Base-by-base conservation (phyloP, 1,139 yeast species). In the Candida labiduridarum region DNA sequence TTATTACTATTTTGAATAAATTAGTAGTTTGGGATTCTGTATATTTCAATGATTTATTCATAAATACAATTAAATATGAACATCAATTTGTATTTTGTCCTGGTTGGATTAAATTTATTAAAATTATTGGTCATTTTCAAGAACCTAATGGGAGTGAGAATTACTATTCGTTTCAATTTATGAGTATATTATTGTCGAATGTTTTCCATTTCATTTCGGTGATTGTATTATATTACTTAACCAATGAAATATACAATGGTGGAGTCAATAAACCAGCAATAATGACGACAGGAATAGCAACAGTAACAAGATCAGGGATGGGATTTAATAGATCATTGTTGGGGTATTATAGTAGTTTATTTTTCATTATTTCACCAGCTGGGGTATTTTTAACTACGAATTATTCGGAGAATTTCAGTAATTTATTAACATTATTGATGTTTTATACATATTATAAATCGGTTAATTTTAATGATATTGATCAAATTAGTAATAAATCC, bases 81-180 rank as follows among this genome's bases (percentile, higher is more conserved):
- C 97, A 94, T 65, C 96, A 90, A 68, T 88, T 83, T 78, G 97
- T 96, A 8, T 94, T 90, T 65, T 85, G 96, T 39, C 87, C 89
- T 6, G 66, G 83, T 3, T 91, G 97, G 96, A 78, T 87, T 72
- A 62, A 79, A 42, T 51, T 83, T 2, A 67, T 89, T 19, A 65
- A 69, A 44, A 51, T 44, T 33, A 64, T 66, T 1, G 38, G 38
- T 31, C 14, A 31, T 10, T 16, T 11, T 18, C 41, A 57, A 2
- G 61, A 58, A 7, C 44, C 56, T 48, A 67, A n/a, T n/a, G n/a
- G 33, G 33, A 30, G 33, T 11, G 3, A 3, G 12, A 31, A 68
- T 50, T 70, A 82, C 49, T 83, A 83, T 60, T 58, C 61, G 34
- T 71, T 74, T 31, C 67, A 84, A n/a, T 46, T 74, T 7, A 56